Evolutionary conservation across 1,284 basidiomycete genomes (phyloP).

Genomic region (Naganishia sp.): DNA sequence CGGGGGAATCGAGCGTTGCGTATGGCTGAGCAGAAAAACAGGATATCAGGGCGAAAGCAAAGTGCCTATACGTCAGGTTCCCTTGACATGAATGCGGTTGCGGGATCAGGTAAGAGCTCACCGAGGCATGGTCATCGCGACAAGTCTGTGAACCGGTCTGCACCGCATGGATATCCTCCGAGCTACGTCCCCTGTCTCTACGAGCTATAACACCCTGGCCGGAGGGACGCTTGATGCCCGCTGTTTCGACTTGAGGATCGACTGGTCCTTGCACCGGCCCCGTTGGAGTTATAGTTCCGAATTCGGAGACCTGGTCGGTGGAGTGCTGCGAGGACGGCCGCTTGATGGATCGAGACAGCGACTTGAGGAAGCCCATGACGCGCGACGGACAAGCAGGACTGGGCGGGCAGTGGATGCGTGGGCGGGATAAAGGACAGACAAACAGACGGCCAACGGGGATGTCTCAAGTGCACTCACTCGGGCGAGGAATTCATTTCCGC

Average conservation of each 20-base stretch:
- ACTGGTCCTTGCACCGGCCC: no score
- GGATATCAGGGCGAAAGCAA: neutral
- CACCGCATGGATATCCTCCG: neutral
- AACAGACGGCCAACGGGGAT: neutral
- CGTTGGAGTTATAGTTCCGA: neutral
- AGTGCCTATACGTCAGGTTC: neutral
- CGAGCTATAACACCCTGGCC: conserved; percentile 18
- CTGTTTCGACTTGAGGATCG: neutral
- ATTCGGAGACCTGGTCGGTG: neutral
- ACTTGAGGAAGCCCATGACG: conserved; percentile 27
- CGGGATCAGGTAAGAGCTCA: neutral
- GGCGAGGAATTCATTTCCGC: neutral
- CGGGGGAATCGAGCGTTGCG: no score
- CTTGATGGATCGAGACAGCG: conserved; percentile 21
- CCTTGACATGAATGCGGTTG: no score
- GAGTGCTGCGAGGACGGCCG: neutral
- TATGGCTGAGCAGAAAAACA: no score
- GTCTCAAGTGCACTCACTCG: neutral
- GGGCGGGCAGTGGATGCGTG: no score
- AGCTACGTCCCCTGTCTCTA: conserved; percentile 16
- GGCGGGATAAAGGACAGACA: no score
- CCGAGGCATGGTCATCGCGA: neutral
- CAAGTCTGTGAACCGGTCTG: neutral
- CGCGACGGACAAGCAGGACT: no score
- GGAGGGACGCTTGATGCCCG: conserved; percentile 24